Base-by-base conservation (phyloP, 805 yeast species). In the Metschnikowia anglica region DNA sequence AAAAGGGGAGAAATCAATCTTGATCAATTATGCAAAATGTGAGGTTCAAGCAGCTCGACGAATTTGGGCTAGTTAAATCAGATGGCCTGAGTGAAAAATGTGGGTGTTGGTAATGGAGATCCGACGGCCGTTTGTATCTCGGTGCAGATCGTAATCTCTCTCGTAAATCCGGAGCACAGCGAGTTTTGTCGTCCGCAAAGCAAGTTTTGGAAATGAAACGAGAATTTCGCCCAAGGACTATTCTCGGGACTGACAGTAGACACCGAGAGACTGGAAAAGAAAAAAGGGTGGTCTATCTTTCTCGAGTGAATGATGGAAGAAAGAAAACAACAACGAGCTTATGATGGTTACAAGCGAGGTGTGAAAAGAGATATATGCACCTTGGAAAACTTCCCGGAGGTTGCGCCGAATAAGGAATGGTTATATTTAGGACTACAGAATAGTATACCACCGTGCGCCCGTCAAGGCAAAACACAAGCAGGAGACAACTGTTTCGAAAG, bases 101-200 rank as follows among this genome's bases (percentile, higher is more conserved):
- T 21, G 37, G 28, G 37, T 34, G 37, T 34, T 34, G 15, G 18
- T 21, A n/a, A 28, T 32, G 35, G 33, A 30, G 21, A 16, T 9
- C 33, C 19, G 16, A 31, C 44, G 44, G 40, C 35, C 36, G 28
- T 27, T 35, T 41, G 44, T 30, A 31, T 26, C 39, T 35, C 44
- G 44, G 27, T 41, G 40, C 44, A 41, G 44, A 41, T 13, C 40
- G 40, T 24, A 34, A 29, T 18, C 15, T 20, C 15, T 20, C 37
- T 26, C 36, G 37, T 39, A 34, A 23, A 34, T 34, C n/a, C n/a
- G n/a, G n/a, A n/a, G n/a, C n/a, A n/a, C 20, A 16, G 17, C 26
- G 26, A 23, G 26, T 7, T 11, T 23, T 23, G 26, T 11, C 26
- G 26, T 23, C n/a, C n/a, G n/a, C n/a, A n/a, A n/a, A n/a, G n/a